Percentiles rank a stretch among this genome's conserved stretches.
Conservation (phyloP, 2,329 filamentous ascomycete genomes). For the Coniochaeta sp. region DNA sequence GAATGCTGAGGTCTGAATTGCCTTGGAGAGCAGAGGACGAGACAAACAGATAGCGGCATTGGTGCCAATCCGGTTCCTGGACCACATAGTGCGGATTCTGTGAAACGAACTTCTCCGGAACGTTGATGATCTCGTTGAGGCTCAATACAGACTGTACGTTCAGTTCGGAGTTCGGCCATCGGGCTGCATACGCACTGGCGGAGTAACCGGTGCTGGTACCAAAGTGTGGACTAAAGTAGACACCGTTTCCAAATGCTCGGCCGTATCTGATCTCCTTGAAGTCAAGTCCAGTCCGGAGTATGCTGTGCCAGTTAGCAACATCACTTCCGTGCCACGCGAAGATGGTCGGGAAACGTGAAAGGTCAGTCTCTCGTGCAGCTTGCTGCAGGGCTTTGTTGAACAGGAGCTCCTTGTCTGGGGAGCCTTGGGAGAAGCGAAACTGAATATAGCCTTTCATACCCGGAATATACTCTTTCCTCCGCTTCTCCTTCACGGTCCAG, state of each 20-base stretch:
- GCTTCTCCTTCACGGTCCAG: slow-evolving; percentile 15
- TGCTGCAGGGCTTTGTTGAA: slow-evolving; percentile 58
- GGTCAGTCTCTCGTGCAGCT: slow-evolving; percentile 21
- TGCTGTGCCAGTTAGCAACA: slow-evolving; percentile 79
- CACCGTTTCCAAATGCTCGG: slow-evolving; percentile 67
- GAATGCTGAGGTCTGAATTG: background rate
- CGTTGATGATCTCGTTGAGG: slow-evolving; percentile 80
- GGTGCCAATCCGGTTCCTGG: slow-evolving; percentile 73
- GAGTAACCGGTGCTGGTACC: slow-evolving; percentile 48
- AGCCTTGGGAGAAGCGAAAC: slow-evolving; percentile 82
- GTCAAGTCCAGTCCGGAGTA: slow-evolving; percentile 74
- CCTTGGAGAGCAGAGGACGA: background rate
- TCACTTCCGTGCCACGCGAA: slow-evolving; percentile 83
- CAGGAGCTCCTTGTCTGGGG: slow-evolving; percentile 74
- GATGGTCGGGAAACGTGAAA: slow-evolving; percentile 53
- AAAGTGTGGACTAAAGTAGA: slow-evolving; percentile 66
- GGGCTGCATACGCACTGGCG: background rate
- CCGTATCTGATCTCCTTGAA: slow-evolving; percentile 58
- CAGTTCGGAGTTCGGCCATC: slow-evolving; percentile 59
- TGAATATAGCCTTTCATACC: slow-evolving; percentile 66
- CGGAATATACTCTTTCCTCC: slow-evolving; percentile 43
- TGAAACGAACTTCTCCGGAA: slow-evolving; percentile 51
- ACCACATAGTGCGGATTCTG: slow-evolving; percentile 61
- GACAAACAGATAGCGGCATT: slow-evolving; percentile 76
- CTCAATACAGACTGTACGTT: slow-evolving; percentile 54